Percentiles rank a stretch among this genome's conserved stretches.
These are phyloP conservation scores for Misopates orontium DNA, from an alignment of 257 asterid genomes.

Conservation along the genomic window DNA sequence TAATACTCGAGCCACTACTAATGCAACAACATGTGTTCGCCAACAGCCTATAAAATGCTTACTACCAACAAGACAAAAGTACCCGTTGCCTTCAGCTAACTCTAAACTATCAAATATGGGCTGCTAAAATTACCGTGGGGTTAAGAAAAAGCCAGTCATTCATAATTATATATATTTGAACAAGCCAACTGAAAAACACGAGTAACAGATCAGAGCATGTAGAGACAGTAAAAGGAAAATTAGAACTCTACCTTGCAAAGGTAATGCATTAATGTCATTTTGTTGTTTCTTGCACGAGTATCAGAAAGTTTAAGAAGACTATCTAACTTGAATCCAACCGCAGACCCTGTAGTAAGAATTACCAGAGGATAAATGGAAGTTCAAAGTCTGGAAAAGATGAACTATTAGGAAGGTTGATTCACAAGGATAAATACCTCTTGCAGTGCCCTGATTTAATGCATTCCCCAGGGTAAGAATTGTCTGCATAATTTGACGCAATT, in stretches of 20 bases:
- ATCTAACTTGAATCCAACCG: conserved; percentile 96
- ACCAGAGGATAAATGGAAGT: conserved; percentile 24
- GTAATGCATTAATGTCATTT: conserved; percentile 97
- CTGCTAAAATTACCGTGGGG: neutral
- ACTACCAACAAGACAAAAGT: too few relatives aligned
- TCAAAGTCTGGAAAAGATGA: conserved; percentile 16
- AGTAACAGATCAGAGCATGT: conserved; percentile 15
- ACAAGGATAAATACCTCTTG: conserved; percentile 64
- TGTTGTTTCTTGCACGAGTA: conserved; percentile 97
- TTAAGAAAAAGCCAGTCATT: neutral
- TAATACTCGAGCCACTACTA: neutral
- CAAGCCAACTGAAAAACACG: conserved; percentile 11
- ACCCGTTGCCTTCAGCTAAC: neutral
- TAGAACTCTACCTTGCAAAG: conserved; percentile 78
- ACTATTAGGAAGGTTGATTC: conserved; percentile 14
- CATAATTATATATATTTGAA: conserved; percentile 5
- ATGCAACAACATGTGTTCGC: neutral
- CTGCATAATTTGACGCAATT: conserved; percentile 94
- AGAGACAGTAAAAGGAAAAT: conserved; percentile 20
- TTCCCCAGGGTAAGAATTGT: conserved; percentile 95
- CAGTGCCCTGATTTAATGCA: conserved; percentile 98
- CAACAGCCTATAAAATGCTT: neutral
- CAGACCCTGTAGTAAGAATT: conserved; percentile 67
- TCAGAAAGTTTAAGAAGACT: conserved; percentile 98
- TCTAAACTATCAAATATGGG: neutral